phyloP scores from a whole-genome alignment of 2,329 filamentous ascomycete species.

The Sporothrix dimorphospora region DNA sequence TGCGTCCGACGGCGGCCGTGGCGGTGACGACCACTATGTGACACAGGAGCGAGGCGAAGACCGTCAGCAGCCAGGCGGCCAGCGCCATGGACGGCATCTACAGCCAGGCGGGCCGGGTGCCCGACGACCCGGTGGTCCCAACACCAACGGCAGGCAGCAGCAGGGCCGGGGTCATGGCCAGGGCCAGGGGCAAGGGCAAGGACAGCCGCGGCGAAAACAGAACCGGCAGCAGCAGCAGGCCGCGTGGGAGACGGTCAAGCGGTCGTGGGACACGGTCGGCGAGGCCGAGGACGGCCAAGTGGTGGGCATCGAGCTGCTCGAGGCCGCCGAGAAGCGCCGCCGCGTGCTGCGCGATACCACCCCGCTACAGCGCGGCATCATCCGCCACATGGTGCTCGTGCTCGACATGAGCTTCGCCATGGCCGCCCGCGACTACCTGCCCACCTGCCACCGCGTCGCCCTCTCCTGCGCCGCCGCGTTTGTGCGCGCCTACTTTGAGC shows the following conservation, averaged over 20 bases:
- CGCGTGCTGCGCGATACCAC: slow-evolving; percentile 91
- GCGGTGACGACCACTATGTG: slow-evolving; percentile 56
- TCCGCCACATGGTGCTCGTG: slow-evolving; percentile 90
- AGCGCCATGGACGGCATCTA: slow-evolving; percentile 39
- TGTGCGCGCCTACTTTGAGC: slow-evolving; percentile 93
- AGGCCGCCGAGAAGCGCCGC: slow-evolving; percentile 79
- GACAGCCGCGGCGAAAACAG: slow-evolving; percentile 34
- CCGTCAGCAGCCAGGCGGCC: slow-evolving; percentile 15
- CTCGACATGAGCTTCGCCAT: slow-evolving; percentile 93
- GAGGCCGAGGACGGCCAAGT: slow-evolving; percentile 81
- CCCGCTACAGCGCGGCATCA: slow-evolving; percentile 93
- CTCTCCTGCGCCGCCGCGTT: slow-evolving; percentile 85
- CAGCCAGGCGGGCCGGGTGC: background rate
- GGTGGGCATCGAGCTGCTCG: slow-evolving; percentile 73
- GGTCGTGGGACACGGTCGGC: slow-evolving; percentile 73
- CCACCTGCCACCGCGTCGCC: slow-evolving; percentile 80
- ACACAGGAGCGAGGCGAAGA: slow-evolving; percentile 38
- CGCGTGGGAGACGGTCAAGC: slow-evolving; percentile 68
- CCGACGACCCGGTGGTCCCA: background rate
- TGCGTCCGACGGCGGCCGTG: slow-evolving; percentile 70
- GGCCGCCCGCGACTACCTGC: slow-evolving; percentile 91
- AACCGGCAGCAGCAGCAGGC: slow-evolving; percentile 45
- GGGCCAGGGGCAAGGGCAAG: background rate
- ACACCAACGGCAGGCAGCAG: slow-evolving; percentile 1
- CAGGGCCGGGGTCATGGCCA: background rate